Base-by-base conservation (phyloP, 2,329 filamentous ascomycete species). In the Zymoseptoria crescenta region DNA sequence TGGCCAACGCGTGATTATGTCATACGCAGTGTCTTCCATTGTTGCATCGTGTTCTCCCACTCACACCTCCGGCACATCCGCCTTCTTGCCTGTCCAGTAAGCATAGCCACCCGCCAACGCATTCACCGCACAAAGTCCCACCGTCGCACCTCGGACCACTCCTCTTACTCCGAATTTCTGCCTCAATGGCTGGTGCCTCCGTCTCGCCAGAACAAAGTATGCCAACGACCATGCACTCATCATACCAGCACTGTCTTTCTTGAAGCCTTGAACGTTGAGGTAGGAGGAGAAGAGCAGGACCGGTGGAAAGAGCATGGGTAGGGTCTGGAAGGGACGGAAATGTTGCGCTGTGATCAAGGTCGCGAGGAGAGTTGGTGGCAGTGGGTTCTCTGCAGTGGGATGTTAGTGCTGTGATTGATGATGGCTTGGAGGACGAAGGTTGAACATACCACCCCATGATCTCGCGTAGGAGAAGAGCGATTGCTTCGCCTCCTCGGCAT, bases 221-320 rank as follows among this genome's bases (percentile, higher is more conserved):
- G 87, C 68, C 0, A 83, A 84, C 30, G 82, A 86, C 83, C 84
- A 86, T 0, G 85, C 83, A 8, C 83, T 83, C 19, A 80, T 84
- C 4, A 86, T 77, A 5, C 85, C 85, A 0, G 85, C 85, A 20
- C 79, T 79, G 67, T 88, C 86, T 54, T 81, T 81, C 69, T 83
- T 82, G 74, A 81, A 87, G 60, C 80, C 79, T 62, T 80, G 79
- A 29, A 88, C 68, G 69, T 87, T 88, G 51, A 87, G 75, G 68
- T 88, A 88, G 59, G 82, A 82, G 55, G 81, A 81, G 74, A 87
- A 86, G 59, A 88, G 78, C 2, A 88, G 77, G 58, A 86, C 75
- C 1, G 85, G 85, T 4, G 85, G 81, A 70, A 88, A 88, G 63
- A 86, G 73, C 80, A 88, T 85, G 3, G 86, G 86, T 0, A 88